Evolutionary conservation across 352 stramenopile species (phyloP), one percentile per base, ranked within the genome.

Genomic region (Phytophthora cajani): DNA sequence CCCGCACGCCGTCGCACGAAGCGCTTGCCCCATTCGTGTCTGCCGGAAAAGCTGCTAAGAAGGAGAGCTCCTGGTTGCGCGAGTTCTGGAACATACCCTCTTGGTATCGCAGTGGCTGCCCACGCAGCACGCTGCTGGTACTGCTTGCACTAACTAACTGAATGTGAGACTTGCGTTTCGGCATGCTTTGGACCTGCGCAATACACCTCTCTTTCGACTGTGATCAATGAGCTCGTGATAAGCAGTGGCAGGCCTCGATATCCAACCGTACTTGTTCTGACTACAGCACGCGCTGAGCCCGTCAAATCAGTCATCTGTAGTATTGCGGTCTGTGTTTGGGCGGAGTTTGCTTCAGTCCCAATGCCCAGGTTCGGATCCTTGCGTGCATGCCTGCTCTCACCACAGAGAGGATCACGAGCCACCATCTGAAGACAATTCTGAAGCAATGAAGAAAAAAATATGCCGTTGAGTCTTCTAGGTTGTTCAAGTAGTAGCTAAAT

Each of bases 11-110:
- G 30, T 68, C 58, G 40, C 64, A 58, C 4, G 44, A 49, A 50
- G 77, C 75, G 47, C 77, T 84, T 33, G 64, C 27, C 23, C 77
- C 77, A 62, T 62, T 19, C 1, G 21, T 6, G 12, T 42, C 27
- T 2, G 6, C 30, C 14, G 77, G 71, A 61, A 81, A 80, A 4
- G 81, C 42, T 10, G 70, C 56, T 40, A 71, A 25, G 56, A 81
- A 80, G 30, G 46, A 70, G 32, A 84, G 67, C 36, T 62, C 19
- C 60, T 80, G 70, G 14, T 59, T 66, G 17, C 74, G 74, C 32
- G 62, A 36, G 54, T 80, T 81, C 50, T 27, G 64, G 62, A 79
- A 66, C 14, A 12, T 66, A 51, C 71, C 72, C 1, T 80, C 58
- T 67, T 57, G 59, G 11, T 40, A 67, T 12, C 51, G 23, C 32